Conservation (phyloP, 108 stramenopile genomes). For the Pseudonitzschia delicatissima region DNA sequence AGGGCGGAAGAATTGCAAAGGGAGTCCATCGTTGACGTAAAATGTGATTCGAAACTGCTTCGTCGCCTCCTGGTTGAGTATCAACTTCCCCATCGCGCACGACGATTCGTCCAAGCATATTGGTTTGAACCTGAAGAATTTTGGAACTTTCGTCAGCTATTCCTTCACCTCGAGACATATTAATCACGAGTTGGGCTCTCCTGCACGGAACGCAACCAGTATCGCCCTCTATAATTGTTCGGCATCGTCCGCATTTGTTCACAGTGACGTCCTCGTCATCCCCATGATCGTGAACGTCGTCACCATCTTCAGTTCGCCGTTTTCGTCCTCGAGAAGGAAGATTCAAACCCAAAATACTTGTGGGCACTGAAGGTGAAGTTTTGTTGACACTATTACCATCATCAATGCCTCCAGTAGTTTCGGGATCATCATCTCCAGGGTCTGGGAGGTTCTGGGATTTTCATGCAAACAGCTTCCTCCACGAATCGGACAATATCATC, state of each 20-base stretch:
- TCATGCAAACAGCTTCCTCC: conserved; percentile 63
- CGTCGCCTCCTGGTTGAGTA: conserved; percentile 35
- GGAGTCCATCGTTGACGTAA: conserved; percentile 65
- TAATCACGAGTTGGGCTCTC: conserved; percentile 57
- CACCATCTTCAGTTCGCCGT: conserved; percentile 23
- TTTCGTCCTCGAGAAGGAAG: conserved; percentile 31
- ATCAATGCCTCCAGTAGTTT: not conserved
- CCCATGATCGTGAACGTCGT: conserved; percentile 1
- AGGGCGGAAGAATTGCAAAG: conserved; percentile 55
- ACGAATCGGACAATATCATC: conserved; percentile 74
- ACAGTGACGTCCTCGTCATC: conserved; percentile 12
- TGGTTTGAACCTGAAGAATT: conserved; percentile 46
- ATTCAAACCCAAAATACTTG: not conserved
- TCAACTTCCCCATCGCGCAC: conserved; percentile 42
- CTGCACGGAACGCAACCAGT: conserved; percentile 70
- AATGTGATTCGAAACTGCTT: conserved; percentile 43
- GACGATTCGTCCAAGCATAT: conserved; percentile 60
- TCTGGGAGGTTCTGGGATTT: conserved; percentile 41
- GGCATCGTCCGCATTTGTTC: conserved; percentile 67
- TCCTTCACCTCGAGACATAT: conserved; percentile 47
- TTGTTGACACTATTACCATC: conserved; percentile 3
- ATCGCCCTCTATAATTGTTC: conserved; percentile 43
- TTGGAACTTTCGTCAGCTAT: conserved; percentile 2
- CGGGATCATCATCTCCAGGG: conserved; percentile 17
- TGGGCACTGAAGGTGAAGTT: not conserved